Base-by-base conservation (phyloP, 371 early-diverging fungal species). In the Mortierella sp. region DNA sequence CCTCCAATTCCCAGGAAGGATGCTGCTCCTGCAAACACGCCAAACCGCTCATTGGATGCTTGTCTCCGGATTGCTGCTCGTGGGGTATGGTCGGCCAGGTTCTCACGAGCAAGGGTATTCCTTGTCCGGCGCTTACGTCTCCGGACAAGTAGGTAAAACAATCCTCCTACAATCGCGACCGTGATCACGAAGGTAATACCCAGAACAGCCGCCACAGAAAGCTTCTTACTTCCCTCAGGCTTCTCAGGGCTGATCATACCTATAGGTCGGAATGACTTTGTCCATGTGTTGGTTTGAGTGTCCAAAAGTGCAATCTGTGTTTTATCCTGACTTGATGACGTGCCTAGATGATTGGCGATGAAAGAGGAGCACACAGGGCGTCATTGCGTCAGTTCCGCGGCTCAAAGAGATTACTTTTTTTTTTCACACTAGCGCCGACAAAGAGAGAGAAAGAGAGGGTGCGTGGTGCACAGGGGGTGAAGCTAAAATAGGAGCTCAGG, bases 51-150 rank as follows among this genome's bases (percentile, higher is more conserved):
- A 12, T 44, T 56, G 1, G 68, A 59, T 1, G 62, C 57, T 23
- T 71, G 72, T 28, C 65, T 30, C 37, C 59, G 60, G 51, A 76
- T 37, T 0, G 77, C 77, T n/a, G 67, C 55, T 19, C 72, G 72
- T 37, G 77, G 56, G n/a, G 64, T 64, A 29, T 76, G 72, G 23
- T 71, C 68, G 11, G 68, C 62, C 25, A 51, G 16, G 11, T 68
- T 68, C 57, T 76, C 68, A 28, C 72, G 58, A 14, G 77, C 77
- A 30, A 76, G 30, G 9, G 77, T 76, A 66, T 76, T 76, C 30
- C 60, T 56, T 12, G 77, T 76, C n/a, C 68, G 68, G 23, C 62
- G 64, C 26, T 76, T 76, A n/a, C 68, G 67, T 15, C 72, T 67
- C 26, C 62, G 77, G 26, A 72, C 72, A 51, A 76, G 44, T 23